phyloP scores from a whole-genome alignment of 2,329 filamentous ascomycete genomes.

The Basipetospora chlamydospora region DNA sequence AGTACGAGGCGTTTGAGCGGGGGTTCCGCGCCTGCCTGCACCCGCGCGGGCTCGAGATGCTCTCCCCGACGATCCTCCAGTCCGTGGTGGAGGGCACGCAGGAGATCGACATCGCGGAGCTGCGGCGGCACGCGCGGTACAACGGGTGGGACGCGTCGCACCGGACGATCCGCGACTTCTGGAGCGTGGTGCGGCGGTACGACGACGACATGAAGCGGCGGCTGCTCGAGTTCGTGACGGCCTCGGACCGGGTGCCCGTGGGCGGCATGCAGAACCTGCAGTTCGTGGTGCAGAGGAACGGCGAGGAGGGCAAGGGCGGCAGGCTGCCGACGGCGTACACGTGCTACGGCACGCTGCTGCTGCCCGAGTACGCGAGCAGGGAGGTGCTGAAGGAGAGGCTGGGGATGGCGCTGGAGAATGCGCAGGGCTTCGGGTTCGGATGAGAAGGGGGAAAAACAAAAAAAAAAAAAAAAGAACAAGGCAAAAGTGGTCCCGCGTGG shows the following conservation, averaged over 20 bases:
- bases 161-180: conserved; percentile 63
- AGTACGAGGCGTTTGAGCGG: conserved; percentile 65
- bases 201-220: conserved; percentile 55
- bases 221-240: conserved; percentile 88
- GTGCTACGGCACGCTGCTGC: conserved; percentile 75
- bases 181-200: conserved; percentile 60
- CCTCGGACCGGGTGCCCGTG: conserved; percentile 77
- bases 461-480: too few species aligned
- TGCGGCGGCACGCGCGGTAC: conserved; percentile 60
- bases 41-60: conserved; percentile 54
- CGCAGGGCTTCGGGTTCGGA: conserved; percentile 76
- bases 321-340: conserved; percentile 78
- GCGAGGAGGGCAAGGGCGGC: conserved; percentile 39
- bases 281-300: conserved; percentile 71
- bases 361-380: conserved; percentile 67
- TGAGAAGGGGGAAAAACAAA: too few species aligned
- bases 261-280: conserved; percentile 69
- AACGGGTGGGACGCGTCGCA: conserved; percentile 64
- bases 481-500: too few species aligned
- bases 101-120: conserved; percentile 61
- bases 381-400: conserved; percentile 61
- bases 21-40: conserved; percentile 70
- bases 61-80: conserved; percentile 57
- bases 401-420: conserved; percentile 74
- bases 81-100: conserved; percentile 71